A percentile compares a stretch with the other conserved stretches of the same genome.
Conservation (phyloP, 2,329 filamentous ascomycete genomes). For the Cytospora piceicola region DNA sequence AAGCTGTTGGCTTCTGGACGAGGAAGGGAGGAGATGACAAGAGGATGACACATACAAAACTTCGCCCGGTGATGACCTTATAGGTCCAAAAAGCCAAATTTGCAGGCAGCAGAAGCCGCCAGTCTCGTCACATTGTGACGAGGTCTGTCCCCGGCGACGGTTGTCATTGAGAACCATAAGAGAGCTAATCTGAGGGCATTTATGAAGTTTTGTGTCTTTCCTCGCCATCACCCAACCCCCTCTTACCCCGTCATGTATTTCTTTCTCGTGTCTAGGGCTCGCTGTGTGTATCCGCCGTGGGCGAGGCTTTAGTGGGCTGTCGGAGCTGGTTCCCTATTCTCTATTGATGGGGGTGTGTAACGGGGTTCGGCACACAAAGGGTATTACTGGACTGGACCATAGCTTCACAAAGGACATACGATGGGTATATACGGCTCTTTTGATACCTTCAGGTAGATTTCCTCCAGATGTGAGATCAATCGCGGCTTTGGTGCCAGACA, state of each 20-base stretch:
- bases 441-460: no score
- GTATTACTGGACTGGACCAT: no score
- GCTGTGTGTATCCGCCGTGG: no score
- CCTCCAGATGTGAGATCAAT: no score
- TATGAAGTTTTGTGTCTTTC: conserved; percentile 20
- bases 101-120: conserved; percentile 43
- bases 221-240: background rate
- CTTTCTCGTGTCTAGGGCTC: background rate
- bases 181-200: conserved; percentile 48
- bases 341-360: no score
- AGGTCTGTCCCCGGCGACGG: conserved; percentile 32
- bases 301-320: no score
- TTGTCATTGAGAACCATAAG: conserved; percentile 46
- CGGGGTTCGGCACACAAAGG: no score
- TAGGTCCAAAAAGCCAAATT: conserved; percentile 48
- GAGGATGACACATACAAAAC: conserved; percentile 21
- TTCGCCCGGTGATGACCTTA: conserved; percentile 43
- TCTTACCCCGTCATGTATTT: background rate
- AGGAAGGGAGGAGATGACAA: background rate
- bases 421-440: no score
- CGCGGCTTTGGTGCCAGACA: background rate
- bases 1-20: conserved; percentile 13
- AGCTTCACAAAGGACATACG: no score
- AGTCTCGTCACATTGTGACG: conserved; percentile 17
- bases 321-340: no score